These are phyloP conservation scores for Macrophomina pseudophaseolina DNA, from an alignment of 2,329 filamentous ascomycete genomes.

Conservation along the genomic window DNA sequence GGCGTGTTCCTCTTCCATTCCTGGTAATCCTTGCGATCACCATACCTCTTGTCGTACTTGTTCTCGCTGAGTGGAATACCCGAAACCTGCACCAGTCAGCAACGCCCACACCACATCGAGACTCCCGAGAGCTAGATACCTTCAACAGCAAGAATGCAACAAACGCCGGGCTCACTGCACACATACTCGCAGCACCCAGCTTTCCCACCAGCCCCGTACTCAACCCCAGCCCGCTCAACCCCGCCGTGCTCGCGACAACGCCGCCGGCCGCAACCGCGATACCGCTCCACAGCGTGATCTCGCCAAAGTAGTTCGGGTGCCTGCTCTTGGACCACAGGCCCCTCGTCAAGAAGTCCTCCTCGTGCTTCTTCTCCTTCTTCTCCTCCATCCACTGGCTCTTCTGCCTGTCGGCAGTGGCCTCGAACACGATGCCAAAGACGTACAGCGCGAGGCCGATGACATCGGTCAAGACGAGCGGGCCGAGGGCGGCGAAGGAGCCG, in stretches of 20 bases:
- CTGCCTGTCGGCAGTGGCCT: slow-evolving; percentile 67
- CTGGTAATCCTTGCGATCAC: slow-evolving; percentile 68
- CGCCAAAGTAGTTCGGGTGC: slow-evolving; percentile 77
- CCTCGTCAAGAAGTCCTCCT: slow-evolving; percentile 68
- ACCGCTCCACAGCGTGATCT: slow-evolving; percentile 71
- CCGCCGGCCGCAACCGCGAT: slow-evolving; percentile 66
- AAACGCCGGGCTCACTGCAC: slow-evolving; percentile 67
- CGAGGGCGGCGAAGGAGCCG: slow-evolving; percentile 55
- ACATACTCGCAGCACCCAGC: slow-evolving; percentile 55
- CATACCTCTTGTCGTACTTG: slow-evolving; percentile 71
- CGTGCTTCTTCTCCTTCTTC: slow-evolving; percentile 68
- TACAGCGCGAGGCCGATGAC: slow-evolving; percentile 64
- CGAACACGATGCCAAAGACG: slow-evolving; percentile 63
- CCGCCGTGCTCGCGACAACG: slow-evolving; percentile 59
- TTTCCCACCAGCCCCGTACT: slow-evolving; percentile 51
- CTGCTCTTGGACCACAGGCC: slow-evolving; percentile 67
- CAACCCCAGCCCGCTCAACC: slow-evolving; percentile 63
- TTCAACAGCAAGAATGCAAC: slow-evolving; percentile 67
- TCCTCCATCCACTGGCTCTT: slow-evolving; percentile 66
- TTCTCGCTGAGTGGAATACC: slow-evolving; percentile 70
- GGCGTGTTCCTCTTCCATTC: slow-evolving; percentile 71
- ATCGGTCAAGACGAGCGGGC: slow-evolving; percentile 56
- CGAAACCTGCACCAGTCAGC: slow-evolving; percentile 39
- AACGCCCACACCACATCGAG: not conserved
- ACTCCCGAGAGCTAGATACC: slow-evolving; percentile 48